Evolutionary conservation across 257 asterid species (phyloP), one percentile per base, ranked within the genome.

Genomic region (Rubia yunnanensis): DNA sequence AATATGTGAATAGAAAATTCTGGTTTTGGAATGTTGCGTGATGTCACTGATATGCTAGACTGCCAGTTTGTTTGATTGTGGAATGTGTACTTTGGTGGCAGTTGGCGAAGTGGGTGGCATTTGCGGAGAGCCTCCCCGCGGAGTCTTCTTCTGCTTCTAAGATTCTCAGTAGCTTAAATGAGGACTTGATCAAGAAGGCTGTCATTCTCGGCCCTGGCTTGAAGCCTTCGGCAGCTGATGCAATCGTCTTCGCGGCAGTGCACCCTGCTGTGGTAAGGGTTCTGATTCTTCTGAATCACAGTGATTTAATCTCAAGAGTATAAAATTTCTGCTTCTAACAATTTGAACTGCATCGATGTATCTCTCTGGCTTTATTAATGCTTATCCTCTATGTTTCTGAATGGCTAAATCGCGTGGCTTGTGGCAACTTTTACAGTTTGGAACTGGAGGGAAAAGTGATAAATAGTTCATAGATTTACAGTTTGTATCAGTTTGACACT

Each of bases 161-260:
- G 78, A 69, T 75, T 71, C 90, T 94, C 55, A 41, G 52, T 49
- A 84, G 76, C 56, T 74, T 92, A 79, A 90, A 88, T 68, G 95
- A 82, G 31, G 92, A 85, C 41, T 77, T 94, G 83, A 44, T 67
- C 73, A 78, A 85, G 20, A 86, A 84, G 68, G 77, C 96, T 26
- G 96, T 88, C 78, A 22, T 89, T 36, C 6, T 71, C 69, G 92
- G 95, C 72, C 69, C 72, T 65, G 96, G 95, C 11, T 64, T 82
- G 56, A 82, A 46, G 60, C 86, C 82, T 27, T 78, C 96, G 53
- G 82, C 75, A 15, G 89, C 95, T 20, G 99, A 92, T 82, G 76
- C 81, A 64, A 63, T 86, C 67, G 89, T 86, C 73, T 92, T 76
- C 74, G 73, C 92, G 0, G 82, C 83, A 8, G 79, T 86, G 26